A percentile compares a stretch with the other conserved stretches of the same genome.
Conservation (phyloP, 1,284 basidiomycete genomes). For the Tilletia setariae region DNA sequence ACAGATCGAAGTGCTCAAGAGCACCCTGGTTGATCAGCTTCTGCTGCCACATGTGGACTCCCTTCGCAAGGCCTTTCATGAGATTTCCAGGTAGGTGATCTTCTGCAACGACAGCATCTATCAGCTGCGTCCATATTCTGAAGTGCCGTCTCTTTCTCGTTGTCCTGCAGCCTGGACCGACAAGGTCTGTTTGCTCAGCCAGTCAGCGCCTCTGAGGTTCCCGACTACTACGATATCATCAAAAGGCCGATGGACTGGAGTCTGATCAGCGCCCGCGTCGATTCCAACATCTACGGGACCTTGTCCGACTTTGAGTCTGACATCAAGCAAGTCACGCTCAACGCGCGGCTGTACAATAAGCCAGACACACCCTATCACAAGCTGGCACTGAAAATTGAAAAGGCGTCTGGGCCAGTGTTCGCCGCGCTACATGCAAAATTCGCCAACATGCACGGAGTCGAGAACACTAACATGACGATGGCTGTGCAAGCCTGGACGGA, state of each 20-base stretch:
- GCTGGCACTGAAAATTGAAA: constrained; percentile 69
- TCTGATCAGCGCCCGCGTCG: constrained; percentile 64
- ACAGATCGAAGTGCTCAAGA: constrained; percentile 69
- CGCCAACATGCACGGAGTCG: constrained; percentile 19
- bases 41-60: constrained; percentile 66
- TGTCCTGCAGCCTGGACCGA: constrained; percentile 30
- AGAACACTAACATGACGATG: constrained; percentile 23
- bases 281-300: constrained; percentile 73
- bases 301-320: constrained; percentile 77
- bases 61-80: constrained; percentile 68
- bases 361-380: constrained; percentile 70
- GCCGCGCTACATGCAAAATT: constrained; percentile 58
- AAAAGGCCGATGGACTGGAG: constrained; percentile 85
- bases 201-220: constrained; percentile 68
- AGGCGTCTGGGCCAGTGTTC: constrained; percentile 61
- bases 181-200: constrained; percentile 40
- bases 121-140: neutral
- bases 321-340: constrained; percentile 74
- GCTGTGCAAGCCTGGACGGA: constrained; percentile 12
- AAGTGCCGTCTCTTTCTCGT: neutral
- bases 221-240: constrained; percentile 87
- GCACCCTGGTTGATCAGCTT: constrained; percentile 62
- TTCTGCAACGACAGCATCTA: neutral
- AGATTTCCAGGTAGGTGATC: constrained; percentile 66
- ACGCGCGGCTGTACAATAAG: constrained; percentile 84